Conservation (phyloP, 2,329 filamentous ascomycete species). For the Colletotrichum theobromicola region DNA sequence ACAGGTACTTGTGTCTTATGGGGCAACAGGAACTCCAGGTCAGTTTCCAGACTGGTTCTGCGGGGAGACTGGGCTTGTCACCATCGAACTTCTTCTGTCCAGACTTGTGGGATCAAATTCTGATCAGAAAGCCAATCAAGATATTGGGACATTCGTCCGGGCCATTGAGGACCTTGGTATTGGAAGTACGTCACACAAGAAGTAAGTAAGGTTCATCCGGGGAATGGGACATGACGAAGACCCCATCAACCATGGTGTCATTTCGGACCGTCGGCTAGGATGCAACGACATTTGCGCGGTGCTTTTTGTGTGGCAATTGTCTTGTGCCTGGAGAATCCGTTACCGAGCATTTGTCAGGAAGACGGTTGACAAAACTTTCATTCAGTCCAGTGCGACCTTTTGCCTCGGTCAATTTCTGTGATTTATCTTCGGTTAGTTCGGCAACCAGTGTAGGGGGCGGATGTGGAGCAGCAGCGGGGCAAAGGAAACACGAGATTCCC, state of each 20-base stretch:
- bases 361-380: background rate
- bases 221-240: background rate
- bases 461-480: background rate
- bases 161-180: background rate
- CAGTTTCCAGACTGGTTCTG: background rate
- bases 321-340: background rate
- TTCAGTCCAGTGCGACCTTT: background rate
- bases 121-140: background rate
- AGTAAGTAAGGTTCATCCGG: background rate
- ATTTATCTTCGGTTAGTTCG: background rate
- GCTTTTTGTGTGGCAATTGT: no score
- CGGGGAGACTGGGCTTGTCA: background rate
- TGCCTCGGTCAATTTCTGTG: background rate
- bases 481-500: background rate
- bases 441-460: background rate
- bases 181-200: background rate
- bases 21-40: background rate
- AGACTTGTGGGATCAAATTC: background rate
- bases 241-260: rapidly evolving
- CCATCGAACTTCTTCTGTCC: background rate
- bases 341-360: background rate
- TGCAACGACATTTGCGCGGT: background rate
- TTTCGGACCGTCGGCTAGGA: background rate
- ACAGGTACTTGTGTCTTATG: background rate
- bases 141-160: background rate